phyloP scores from a whole-genome alignment of 1,284 basidiomycete species.

The Cryptococcus sp. region DNA sequence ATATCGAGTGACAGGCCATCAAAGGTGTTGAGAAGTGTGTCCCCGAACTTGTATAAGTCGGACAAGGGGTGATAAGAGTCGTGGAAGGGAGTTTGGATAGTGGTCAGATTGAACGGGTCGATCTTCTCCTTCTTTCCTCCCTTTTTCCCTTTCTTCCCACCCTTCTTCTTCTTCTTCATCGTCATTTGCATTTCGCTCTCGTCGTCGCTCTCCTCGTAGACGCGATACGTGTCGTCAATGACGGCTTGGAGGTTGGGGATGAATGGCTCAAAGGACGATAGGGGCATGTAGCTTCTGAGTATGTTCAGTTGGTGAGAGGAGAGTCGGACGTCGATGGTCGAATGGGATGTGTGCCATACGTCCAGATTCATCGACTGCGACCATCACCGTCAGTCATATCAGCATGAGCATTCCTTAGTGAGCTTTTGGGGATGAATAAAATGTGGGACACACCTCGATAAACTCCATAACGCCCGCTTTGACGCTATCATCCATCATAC shows the following conservation, averaged over 20 bases:
- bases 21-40: constrained; percentile 39
- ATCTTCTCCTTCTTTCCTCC: constrained; percentile 1
- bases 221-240: constrained; percentile 19
- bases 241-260: constrained; percentile 42
- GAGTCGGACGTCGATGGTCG: constrained; percentile 39
- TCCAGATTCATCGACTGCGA: constrained; percentile 45
- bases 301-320: constrained; percentile 5
- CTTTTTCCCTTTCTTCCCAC: constrained; percentile 5
- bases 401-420: no score
- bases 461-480: constrained; percentile 19
- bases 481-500: not conserved
- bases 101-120: constrained; percentile 35
- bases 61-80: constrained; percentile 47
- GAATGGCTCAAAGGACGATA: constrained; percentile 17
- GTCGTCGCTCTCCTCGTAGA: not conserved
- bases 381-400: not conserved
- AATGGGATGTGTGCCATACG: constrained; percentile 43
- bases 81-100: constrained; percentile 43
- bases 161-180: not conserved
- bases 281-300: constrained; percentile 16
- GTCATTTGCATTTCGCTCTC: not conserved
- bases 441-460: constrained; percentile 26
- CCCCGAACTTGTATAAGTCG: constrained; percentile 45
- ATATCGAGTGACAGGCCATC: constrained; percentile 17
- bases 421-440: not conserved